Evolutionary conservation across 106 monocot species (phyloP).

Genomic region (Allium sativum): DNA sequence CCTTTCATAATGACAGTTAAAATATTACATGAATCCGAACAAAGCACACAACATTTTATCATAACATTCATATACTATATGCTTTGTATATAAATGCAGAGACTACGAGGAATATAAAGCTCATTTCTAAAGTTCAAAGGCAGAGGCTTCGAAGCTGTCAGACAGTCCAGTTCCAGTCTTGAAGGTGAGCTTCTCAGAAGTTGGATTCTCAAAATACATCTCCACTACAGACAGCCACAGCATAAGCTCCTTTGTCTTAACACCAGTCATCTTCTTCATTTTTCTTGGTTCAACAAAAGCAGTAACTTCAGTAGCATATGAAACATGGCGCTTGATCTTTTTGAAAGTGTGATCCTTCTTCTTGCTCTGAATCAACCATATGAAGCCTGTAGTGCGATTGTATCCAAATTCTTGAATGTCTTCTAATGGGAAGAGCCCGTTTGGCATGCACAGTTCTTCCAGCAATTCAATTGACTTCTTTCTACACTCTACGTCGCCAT

Average conservation of each 20-base stretch:
- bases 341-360: slow-evolving; percentile 10
- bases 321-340: slow-evolving; percentile 16
- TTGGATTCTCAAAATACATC: slow-evolving; percentile 10
- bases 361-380: slow-evolving; percentile 18
- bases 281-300: slow-evolving; percentile 12
- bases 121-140: slow-evolving; percentile 12
- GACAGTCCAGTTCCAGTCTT: slow-evolving; percentile 18
- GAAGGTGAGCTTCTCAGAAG: slow-evolving; percentile 10
- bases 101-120: not conserved
- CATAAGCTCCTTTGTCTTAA: slow-evolving; percentile 14
- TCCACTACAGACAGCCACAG: slow-evolving; percentile 18
- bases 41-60: not conserved
- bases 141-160: slow-evolving; percentile 8
- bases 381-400: slow-evolving; percentile 9
- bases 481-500: slow-evolving; percentile 2
- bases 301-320: slow-evolving; percentile 15
- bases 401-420: slow-evolving; percentile 18
- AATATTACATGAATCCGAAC: not conserved
- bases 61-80: too few species aligned
- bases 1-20: not conserved
- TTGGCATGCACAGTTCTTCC: slow-evolving; percentile 12
- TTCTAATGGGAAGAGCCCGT: slow-evolving; percentile 13
- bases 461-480: slow-evolving; percentile 12
- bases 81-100: not conserved
- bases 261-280: slow-evolving; percentile 15